Evolutionary conservation across 31 red algal species (phyloP).

Genomic region (Endocladia muricata): DNA sequence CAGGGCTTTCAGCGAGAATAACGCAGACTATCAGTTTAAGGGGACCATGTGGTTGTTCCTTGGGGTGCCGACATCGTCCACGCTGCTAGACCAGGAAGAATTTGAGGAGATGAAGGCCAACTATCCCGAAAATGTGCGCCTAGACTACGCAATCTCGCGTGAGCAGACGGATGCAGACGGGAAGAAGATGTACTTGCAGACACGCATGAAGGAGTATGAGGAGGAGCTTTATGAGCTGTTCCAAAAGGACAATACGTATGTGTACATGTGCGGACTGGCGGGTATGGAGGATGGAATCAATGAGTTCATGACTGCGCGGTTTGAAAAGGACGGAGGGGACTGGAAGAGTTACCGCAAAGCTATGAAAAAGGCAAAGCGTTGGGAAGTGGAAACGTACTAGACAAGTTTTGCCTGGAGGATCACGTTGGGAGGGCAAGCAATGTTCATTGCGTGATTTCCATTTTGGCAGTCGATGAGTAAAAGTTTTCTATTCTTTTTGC

Average conservation of each 20-base stretch:
- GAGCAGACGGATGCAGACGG: constrained; percentile 83
- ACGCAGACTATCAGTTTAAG: constrained; percentile 87
- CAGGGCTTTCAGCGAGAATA: constrained; percentile 81
- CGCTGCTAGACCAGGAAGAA: constrained; percentile 85
- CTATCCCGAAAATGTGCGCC: constrained; percentile 68
- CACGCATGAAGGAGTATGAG: constrained; percentile 82
- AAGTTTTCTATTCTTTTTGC: no score
- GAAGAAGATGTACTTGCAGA: constrained; percentile 94
- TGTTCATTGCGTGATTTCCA: not conserved
- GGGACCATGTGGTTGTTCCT: constrained; percentile 97
- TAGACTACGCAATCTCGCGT: constrained; percentile 89
- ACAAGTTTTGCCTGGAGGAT: no score
- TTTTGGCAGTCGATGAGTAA: not conserved
- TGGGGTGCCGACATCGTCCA: constrained; percentile 88
- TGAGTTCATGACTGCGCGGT: constrained; percentile 71
- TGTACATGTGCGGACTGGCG: constrained; percentile 95
- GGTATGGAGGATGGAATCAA: constrained; percentile 95
- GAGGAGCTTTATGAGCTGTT: constrained; percentile 91
- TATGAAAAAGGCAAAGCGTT: constrained; percentile 88
- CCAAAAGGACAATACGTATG: constrained; percentile 86
- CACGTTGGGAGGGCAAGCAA: no score
- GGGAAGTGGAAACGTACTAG: constrained; percentile 94
- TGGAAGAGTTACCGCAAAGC: constrained; percentile 75
- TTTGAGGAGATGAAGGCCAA: constrained; percentile 96
- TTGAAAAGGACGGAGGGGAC: constrained; percentile 73